phyloP scores from a whole-genome alignment of 345 rosid species.

The Arabis alpina region DNA sequence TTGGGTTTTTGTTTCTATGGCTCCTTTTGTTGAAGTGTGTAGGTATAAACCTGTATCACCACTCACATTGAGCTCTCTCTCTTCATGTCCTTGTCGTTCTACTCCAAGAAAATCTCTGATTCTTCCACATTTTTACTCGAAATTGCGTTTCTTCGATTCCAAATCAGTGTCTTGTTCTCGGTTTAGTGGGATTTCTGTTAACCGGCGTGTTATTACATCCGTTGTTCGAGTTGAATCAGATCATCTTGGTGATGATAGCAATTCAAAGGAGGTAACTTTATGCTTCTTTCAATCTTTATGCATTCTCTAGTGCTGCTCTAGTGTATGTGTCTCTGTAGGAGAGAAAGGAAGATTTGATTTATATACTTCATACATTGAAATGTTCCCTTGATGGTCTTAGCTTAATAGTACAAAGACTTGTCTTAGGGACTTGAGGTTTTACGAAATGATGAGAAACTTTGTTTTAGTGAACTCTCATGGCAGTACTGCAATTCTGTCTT shows the following conservation, averaged over 20 bases:
- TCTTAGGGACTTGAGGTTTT: background rate
- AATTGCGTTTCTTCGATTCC: constrained; percentile 17
- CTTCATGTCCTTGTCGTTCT: constrained; percentile 54
- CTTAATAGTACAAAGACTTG: background rate
- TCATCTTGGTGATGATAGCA: constrained; percentile 47
- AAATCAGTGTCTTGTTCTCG: constrained; percentile 35
- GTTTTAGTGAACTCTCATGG: constrained; percentile 5
- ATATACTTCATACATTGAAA: background rate
- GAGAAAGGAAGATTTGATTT: background rate
- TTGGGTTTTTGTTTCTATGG: constrained; percentile 42
- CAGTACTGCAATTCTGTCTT: constrained; percentile 39
- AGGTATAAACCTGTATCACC: constrained; percentile 48
- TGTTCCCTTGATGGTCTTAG: background rate
- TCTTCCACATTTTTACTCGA: constrained; percentile 25
- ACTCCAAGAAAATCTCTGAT: constrained; percentile 42
- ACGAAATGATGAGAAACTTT: background rate
- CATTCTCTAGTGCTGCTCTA: background rate
- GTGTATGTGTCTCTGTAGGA: background rate
- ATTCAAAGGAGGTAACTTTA: constrained; percentile 53
- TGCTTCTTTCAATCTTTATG: background rate
- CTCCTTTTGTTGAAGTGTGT: constrained; percentile 48
- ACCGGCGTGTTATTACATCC: constrained; percentile 53
- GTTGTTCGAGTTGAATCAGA: constrained; percentile 58
- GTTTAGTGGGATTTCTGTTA: constrained; percentile 30
- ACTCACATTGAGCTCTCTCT: constrained; percentile 49